Conservation (phyloP, 805 yeast species). For the Kodamaea leandrae region DNA sequence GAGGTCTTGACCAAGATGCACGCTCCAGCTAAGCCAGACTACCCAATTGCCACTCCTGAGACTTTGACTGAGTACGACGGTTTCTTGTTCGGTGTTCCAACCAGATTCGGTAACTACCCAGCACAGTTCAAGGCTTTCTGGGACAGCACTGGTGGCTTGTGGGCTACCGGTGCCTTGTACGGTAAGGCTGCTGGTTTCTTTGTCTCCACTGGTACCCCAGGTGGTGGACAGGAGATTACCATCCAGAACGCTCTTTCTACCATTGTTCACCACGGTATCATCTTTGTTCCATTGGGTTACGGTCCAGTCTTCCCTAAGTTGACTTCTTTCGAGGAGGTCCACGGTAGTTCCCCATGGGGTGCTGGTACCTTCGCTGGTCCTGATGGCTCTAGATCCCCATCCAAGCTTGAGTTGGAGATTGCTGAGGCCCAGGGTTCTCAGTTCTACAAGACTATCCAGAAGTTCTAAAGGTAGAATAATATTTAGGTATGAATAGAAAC, state of each 20-base stretch:
- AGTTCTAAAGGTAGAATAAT: too few relatives aligned
- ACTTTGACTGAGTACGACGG: conserved; percentile 70
- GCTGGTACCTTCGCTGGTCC: conserved; percentile 77
- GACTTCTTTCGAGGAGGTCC: conserved; percentile 58
- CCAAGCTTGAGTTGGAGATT: conserved; percentile 58
- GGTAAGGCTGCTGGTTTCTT: conserved; percentile 77
- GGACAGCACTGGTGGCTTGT: conserved; percentile 75
- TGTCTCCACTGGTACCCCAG: conserved; percentile 68
- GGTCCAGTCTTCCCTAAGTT: conserved; percentile 53
- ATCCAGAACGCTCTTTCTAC: conserved; percentile 60
- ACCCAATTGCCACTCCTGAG: conserved; percentile 62
- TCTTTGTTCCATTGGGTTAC: conserved; percentile 78
- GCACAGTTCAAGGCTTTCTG: conserved; percentile 76
- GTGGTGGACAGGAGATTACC: conserved; percentile 83
- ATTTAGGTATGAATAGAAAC: too few relatives aligned
- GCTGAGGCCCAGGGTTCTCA: conserved; percentile 67
- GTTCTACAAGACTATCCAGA: conserved; percentile 39
- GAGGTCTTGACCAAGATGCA: conserved; percentile 55
- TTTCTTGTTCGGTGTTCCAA: conserved; percentile 79
- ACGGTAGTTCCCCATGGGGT: conserved; percentile 86
- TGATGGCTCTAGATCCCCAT: conserved; percentile 72
- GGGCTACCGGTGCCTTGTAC: conserved; percentile 70
- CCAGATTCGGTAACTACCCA: conserved; percentile 80
- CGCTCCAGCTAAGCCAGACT: conserved; percentile 51
- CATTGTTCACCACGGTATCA: conserved; percentile 77